Conservation (phyloP, 306 rosid species). For the Comarum palustre region DNA sequence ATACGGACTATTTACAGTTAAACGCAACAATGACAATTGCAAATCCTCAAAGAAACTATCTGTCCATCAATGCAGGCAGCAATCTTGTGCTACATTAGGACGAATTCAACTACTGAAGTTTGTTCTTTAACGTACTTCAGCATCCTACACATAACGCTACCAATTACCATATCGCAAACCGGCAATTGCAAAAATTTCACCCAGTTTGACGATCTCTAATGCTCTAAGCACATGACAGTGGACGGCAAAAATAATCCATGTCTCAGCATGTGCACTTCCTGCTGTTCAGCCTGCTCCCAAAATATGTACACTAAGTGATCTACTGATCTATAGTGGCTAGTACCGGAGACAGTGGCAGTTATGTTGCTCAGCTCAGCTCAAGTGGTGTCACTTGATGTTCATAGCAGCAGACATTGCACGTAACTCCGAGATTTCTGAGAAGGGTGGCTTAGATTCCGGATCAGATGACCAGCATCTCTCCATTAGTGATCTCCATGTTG, state of each 20-base stretch:
- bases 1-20: background rate
- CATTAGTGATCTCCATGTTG: slow-evolving; percentile 32
- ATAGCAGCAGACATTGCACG: slow-evolving; percentile 28
- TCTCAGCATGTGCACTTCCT: slow-evolving; percentile 16
- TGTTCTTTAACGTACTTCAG: background rate
- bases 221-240: slow-evolving; percentile 1
- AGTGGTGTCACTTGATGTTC: slow-evolving; percentile 21
- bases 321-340: background rate
- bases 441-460: slow-evolving; percentile 29
- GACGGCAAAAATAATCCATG: slow-evolving; percentile 9
- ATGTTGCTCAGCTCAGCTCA: background rate
- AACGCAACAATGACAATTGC: background rate
- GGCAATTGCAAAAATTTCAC: slow-evolving; percentile 11
- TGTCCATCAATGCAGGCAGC: background rate
- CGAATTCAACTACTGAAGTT: background rate
- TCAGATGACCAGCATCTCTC: slow-evolving; percentile 39
- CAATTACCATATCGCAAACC: background rate
- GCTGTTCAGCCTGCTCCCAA: slow-evolving; percentile 1
- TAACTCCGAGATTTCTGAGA: slow-evolving; percentile 35
- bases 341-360: background rate
- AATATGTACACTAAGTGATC: slow-evolving; percentile 16
- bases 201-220: slow-evolving; percentile 3
- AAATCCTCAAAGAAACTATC: background rate
- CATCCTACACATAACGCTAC: background rate
- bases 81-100: background rate